Conservation (phyloP, 2,329 filamentous ascomycete species). For the Penicillium sp. region DNA sequence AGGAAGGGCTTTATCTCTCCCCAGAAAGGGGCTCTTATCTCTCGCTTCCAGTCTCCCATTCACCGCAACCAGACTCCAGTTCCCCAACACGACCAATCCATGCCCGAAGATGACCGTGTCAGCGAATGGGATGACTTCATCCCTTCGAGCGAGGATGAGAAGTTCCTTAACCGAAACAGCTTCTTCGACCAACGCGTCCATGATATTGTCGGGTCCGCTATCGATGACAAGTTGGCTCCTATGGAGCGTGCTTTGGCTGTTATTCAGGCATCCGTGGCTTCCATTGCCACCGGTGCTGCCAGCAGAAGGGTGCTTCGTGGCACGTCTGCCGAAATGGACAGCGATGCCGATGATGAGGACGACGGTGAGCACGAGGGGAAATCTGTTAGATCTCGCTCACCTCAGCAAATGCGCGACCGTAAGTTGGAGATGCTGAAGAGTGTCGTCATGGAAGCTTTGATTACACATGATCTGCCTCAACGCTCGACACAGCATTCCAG, state of each 20-base stretch:
- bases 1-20: slow-evolving; percentile 59
- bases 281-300: slow-evolving; percentile 54
- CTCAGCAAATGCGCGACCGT: slow-evolving; percentile 62
- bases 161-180: slow-evolving; percentile 71
- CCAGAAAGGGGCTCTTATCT: slow-evolving; percentile 51
- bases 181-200: slow-evolving; percentile 94
- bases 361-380: slow-evolving; percentile 57
- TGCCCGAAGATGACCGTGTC: slow-evolving; percentile 50
- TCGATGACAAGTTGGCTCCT: slow-evolving; percentile 73
- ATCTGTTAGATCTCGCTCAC: slow-evolving; percentile 67
- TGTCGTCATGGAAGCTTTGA: slow-evolving; percentile 63
- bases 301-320: slow-evolving; percentile 60
- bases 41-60: slow-evolving; percentile 53
- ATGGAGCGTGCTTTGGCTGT: slow-evolving; percentile 71
- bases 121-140: slow-evolving; percentile 88
- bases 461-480: slow-evolving; percentile 39
- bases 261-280: slow-evolving; percentile 66
- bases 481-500: slow-evolving; percentile 25
- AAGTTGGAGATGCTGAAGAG: slow-evolving; percentile 74
- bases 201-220: slow-evolving; percentile 70
- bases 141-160: slow-evolving; percentile 75
- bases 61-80: slow-evolving; percentile 28
- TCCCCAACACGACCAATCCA: neutral
- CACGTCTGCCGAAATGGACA: slow-evolving; percentile 67
- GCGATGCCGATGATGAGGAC: slow-evolving; percentile 92